Conservation (phyloP, 164 flowering plant species). For the Macadamia tetraphylla region DNA sequence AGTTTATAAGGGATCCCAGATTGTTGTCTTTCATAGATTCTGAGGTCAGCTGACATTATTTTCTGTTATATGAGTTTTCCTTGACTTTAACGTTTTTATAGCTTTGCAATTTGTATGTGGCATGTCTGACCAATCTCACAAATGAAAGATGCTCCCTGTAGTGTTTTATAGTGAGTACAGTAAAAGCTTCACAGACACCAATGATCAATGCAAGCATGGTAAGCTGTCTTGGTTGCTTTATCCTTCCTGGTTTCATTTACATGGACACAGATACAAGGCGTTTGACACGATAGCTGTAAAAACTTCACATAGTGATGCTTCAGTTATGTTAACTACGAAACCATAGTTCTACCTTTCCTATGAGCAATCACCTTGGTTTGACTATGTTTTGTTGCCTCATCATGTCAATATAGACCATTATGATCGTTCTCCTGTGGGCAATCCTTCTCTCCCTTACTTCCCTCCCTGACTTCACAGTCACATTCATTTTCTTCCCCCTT, state of each 20-base stretch:
- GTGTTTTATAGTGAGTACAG: conserved; percentile 99
- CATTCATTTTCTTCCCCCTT: not conserved
- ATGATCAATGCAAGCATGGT: conserved; percentile 99
- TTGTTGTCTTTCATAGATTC: conserved; percentile 91
- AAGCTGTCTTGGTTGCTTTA: conserved; percentile 15
- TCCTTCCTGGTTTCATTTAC: not conserved
- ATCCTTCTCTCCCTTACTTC: too few relatives aligned
- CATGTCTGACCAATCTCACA: not conserved
- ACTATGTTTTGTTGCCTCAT: too few relatives aligned
- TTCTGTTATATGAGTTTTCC: not conserved
- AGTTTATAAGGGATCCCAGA: conserved; percentile 76
- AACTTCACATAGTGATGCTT: too few relatives aligned
- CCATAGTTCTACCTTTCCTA: too few relatives aligned
- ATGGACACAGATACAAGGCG: too few relatives aligned
- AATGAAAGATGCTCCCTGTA: conserved; percentile 20
- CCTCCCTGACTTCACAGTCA: not conserved
- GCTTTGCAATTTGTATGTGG: not conserved
- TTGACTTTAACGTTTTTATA: too few relatives aligned
- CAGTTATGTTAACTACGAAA: too few relatives aligned
- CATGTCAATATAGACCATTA: too few relatives aligned
- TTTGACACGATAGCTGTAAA: too few relatives aligned
- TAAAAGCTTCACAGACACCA: conserved; percentile 89
- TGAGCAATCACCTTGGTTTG: too few relatives aligned
- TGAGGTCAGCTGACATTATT: conserved; percentile 44
- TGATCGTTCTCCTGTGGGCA: too few relatives aligned